Conservation (phyloP, 306 rosid species). For the Hippophae gyantsensis region DNA sequence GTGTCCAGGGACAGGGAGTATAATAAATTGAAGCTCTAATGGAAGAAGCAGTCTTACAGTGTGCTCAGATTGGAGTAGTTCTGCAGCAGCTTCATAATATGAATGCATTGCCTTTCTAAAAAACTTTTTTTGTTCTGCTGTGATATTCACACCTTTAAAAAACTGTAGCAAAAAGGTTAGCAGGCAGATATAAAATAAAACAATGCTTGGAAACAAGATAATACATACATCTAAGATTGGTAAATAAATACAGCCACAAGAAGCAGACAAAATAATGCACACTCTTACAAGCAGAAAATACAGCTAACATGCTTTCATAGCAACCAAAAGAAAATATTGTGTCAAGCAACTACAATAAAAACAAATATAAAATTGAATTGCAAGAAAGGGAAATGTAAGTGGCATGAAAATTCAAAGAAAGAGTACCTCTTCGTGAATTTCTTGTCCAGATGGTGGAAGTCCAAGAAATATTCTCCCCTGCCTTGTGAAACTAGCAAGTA, state of each 20-base stretch:
- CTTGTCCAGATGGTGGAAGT: slow-evolving; percentile 64
- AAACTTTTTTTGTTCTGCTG: slow-evolving; percentile 81
- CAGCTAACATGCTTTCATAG: not conserved
- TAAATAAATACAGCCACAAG: not conserved
- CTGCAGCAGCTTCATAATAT: slow-evolving; percentile 79
- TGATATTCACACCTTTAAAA: slow-evolving; percentile 79
- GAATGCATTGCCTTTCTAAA: slow-evolving; percentile 70
- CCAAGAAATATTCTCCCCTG: slow-evolving; percentile 92
- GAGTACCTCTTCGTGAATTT: slow-evolving; percentile 75
- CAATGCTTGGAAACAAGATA: not conserved
- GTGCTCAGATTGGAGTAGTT: slow-evolving; percentile 93
- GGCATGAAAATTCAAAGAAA: slow-evolving; percentile 8
- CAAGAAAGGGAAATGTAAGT: not conserved
- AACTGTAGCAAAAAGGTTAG: slow-evolving; percentile 53
- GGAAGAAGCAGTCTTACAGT: slow-evolving; percentile 43
- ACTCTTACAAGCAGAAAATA: slow-evolving; percentile 2
- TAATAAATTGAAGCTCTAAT: slow-evolving; percentile 1
- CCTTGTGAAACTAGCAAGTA: slow-evolving; percentile 97
- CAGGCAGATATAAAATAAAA: slow-evolving; percentile 21
- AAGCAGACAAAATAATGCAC: not conserved
- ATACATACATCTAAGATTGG: not conserved
- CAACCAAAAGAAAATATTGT: not conserved
- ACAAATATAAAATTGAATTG: not conserved
- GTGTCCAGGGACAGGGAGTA: slow-evolving; percentile 4
- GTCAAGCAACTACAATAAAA: not conserved